Evolutionary conservation across 495 filamentous ascomycete genomes (phyloP).

Genomic region (Haplographium delicatum): DNA sequence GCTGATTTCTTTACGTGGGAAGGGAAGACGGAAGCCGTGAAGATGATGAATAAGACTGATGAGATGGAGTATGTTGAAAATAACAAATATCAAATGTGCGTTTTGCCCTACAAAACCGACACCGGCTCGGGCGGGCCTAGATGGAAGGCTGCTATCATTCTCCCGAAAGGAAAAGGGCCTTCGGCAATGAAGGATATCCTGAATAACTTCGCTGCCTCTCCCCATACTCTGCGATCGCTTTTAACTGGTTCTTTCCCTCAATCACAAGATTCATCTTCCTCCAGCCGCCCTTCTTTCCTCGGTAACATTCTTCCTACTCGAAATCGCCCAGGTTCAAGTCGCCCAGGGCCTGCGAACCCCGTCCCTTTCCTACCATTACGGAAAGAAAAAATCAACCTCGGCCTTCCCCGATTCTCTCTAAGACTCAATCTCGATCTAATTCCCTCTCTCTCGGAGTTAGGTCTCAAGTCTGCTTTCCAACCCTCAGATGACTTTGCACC

Average conservation of each 20-base stretch:
- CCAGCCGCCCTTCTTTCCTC: not conserved
- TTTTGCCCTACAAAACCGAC: not conserved
- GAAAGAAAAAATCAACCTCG: not conserved
- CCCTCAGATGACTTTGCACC: slow-evolving; percentile 2
- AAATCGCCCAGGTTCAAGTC: too few relatives aligned
- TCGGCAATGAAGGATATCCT: not conserved
- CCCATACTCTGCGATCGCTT: not conserved
- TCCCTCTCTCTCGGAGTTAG: not conserved
- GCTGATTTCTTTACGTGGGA: not conserved
- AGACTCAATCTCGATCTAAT: not conserved
- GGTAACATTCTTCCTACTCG: too few relatives aligned
- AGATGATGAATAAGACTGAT: not conserved
- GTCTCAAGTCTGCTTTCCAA: not conserved
- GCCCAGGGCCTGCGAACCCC: too few relatives aligned
- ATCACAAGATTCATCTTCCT: not conserved
- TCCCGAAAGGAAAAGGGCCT: not conserved
- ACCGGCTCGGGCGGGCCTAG: not conserved
- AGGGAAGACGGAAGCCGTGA: not conserved
- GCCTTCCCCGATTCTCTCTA: slow-evolving; percentile 6
- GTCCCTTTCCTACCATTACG: too few relatives aligned
- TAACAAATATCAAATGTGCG: not conserved
- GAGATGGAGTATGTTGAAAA: slow-evolving; percentile 3
- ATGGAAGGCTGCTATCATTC: slow-evolving; percentile 9
- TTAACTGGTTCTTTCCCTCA: not conserved
- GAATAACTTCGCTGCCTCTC: not conserved